Evolutionary conservation across 306 rosid genomes (phyloP).

Genomic region (Inga laurina): DNA sequence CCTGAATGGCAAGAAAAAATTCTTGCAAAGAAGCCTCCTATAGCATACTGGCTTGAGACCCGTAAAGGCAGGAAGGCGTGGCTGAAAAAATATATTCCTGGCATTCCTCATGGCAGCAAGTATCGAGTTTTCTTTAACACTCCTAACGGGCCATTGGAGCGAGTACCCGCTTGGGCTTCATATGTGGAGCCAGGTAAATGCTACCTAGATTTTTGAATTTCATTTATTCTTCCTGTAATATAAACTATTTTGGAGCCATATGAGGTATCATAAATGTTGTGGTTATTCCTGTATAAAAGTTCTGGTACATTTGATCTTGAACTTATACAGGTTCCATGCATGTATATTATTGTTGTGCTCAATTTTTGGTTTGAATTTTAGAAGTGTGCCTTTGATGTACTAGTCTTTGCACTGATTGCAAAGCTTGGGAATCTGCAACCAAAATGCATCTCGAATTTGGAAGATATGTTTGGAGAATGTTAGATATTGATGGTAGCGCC

Average conservation of each 20-base stretch:
- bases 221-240: constrained; percentile 16
- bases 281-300: constrained; percentile 8
- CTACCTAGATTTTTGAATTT: constrained; percentile 21
- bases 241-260: constrained; percentile 16
- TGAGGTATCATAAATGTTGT: constrained; percentile 8
- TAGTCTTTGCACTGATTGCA: neutral
- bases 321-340: constrained; percentile 1
- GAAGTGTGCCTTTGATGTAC: constrained; percentile 1
- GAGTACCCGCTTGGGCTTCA: constrained; percentile 99
- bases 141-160: constrained; percentile 83
- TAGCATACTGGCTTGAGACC: constrained; percentile 86
- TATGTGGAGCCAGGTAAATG: constrained; percentile 90
- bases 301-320: neutral
- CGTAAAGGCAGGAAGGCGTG: constrained; percentile 97
- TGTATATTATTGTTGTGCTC: neutral
- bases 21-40: constrained; percentile 69
- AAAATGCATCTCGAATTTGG: constrained; percentile 13
- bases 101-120: constrained; percentile 92
- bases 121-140: constrained; percentile 96
- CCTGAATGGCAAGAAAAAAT: constrained; percentile 66
- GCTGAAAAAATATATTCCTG: constrained; percentile 82
- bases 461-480: constrained; percentile 15
- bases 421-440: constrained; percentile 6
- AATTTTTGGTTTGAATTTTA: neutral
- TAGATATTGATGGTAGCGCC: constrained; percentile 5